Base-by-base conservation (phyloP, 2,329 filamentous ascomycete genomes). In the Hawksworthiomyces lignivorus region DNA sequence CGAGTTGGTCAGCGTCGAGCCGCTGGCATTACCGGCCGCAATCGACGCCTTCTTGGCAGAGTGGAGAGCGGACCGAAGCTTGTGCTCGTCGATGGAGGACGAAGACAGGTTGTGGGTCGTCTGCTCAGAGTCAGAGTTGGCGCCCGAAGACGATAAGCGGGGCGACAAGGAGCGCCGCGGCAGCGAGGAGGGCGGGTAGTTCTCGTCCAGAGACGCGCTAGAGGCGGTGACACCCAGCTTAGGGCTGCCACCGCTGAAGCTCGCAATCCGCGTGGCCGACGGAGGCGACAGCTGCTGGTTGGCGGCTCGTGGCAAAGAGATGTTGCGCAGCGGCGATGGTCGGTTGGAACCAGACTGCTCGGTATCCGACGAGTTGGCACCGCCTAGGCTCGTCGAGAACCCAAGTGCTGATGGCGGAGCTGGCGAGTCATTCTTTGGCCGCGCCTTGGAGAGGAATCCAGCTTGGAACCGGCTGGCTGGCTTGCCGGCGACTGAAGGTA, bases 381-480 rank as follows among this genome's bases (percentile, higher is more conserved):
- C 36, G 22, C 42, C 30, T 12, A 12, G 24, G n/a, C n/a, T n/a
- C n/a, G n/a, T n/a, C n/a, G n/a, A n/a, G n/a, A n/a, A n/a, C n/a
- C n/a, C n/a, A n/a, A n/a, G n/a, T n/a, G n/a, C n/a, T n/a, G n/a
- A n/a, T n/a, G n/a, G n/a, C n/a, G n/a, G n/a, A n/a, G 28, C 75
- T 71, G 29, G 19, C 21, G 4, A 39, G 27, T 5, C 36, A 17
- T 11, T 29, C 22, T 4, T 40, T 6, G 20, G 29, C 1, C 54
- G 32, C 65, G 62, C 30, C 56, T 75, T 75, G 66, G 85, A 80
- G 19, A 97, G 66, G 60, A 95, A 95, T 5, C 90, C 90, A 3
- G 88, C 75, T 54, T 94, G 86, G 65, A 97, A 97, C 32, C 90
- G 77, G 62, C 76, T 84, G 77, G 76, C 53, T 85, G 85, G 26